Percentiles rank a stretch among this genome's conserved stretches.
Evolutionary conservation across 2,329 filamentous ascomycete genomes (phyloP).

Genomic region (Paraphaeosphaeria minitans): DNA sequence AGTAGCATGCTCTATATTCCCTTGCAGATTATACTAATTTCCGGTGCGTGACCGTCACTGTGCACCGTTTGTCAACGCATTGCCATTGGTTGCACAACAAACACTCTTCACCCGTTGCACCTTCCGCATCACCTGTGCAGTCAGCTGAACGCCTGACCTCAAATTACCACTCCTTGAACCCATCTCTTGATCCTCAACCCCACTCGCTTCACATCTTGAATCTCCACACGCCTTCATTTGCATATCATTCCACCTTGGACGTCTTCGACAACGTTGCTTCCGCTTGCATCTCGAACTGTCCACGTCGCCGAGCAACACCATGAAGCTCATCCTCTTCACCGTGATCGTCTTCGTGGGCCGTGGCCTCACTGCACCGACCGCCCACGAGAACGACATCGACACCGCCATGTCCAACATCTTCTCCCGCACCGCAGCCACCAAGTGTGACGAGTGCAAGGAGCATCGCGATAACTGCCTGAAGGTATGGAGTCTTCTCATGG

Average conservation of each 20-base stretch:
- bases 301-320: background rate
- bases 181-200: background rate
- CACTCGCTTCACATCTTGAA: background rate
- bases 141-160: background rate
- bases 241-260: background rate
- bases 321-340: conserved; percentile 9
- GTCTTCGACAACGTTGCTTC: background rate
- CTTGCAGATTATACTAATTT: background rate
- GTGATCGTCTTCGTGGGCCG: conserved; percentile 8
- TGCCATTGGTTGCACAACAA: conserved; percentile 6
- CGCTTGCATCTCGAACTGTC: background rate
- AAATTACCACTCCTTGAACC: background rate
- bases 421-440: background rate
- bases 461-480: conserved; percentile 11
- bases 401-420: background rate
- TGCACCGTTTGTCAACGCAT: background rate
- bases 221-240: background rate
- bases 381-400: conserved; percentile 3
- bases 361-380: background rate
- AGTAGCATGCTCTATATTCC: background rate
- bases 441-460: conserved; percentile 13
- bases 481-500: background rate
- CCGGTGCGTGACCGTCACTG: background rate
- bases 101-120: conserved; percentile 1
- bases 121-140: conserved; percentile 1